Conservation (phyloP, 352 stramenopile genomes). For the Elongisporangium prolatum region DNA sequence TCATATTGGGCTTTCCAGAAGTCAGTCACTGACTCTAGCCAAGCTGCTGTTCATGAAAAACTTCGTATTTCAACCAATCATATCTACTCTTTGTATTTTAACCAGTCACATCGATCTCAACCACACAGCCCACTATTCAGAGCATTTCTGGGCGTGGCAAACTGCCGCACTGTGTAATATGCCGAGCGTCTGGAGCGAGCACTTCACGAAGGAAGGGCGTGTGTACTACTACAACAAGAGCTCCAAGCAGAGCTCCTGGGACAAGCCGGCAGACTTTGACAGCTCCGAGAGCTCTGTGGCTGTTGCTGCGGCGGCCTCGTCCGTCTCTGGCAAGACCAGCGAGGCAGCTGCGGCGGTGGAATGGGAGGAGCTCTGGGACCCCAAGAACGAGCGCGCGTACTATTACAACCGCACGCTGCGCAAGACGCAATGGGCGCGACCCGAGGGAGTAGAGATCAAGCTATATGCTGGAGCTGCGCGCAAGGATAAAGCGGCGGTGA, state of each 20-base stretch:
- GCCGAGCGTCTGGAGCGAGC: constrained; percentile 71
- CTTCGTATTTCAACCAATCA: constrained; percentile 1
- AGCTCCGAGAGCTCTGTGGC: constrained; percentile 12
- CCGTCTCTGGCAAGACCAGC: not conserved
- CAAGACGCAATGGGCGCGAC: constrained; percentile 81
- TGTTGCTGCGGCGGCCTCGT: not conserved
- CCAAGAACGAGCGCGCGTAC: constrained; percentile 81
- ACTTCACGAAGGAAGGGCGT: constrained; percentile 82
- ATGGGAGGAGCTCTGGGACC: constrained; percentile 86
- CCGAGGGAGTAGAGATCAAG: constrained; percentile 73
- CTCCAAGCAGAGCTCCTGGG: constrained; percentile 86
- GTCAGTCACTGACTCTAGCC: not conserved
- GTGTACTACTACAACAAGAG: constrained; percentile 88
- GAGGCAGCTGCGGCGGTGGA: constrained; percentile 16
- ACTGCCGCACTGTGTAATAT: not conserved
- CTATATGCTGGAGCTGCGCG: constrained; percentile 31
- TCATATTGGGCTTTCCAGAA: constrained; percentile 16
- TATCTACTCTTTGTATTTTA: not conserved
- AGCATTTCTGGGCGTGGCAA: not conserved
- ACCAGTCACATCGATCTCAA: constrained; percentile 1
- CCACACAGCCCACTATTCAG: not conserved
- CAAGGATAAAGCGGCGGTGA: constrained; percentile 1
- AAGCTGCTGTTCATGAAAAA: not conserved
- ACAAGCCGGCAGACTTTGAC: constrained; percentile 78
- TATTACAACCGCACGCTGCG: constrained; percentile 81